Conservation (phyloP, 2,329 filamentous ascomycete genomes). For the Claviceps cyperi region DNA sequence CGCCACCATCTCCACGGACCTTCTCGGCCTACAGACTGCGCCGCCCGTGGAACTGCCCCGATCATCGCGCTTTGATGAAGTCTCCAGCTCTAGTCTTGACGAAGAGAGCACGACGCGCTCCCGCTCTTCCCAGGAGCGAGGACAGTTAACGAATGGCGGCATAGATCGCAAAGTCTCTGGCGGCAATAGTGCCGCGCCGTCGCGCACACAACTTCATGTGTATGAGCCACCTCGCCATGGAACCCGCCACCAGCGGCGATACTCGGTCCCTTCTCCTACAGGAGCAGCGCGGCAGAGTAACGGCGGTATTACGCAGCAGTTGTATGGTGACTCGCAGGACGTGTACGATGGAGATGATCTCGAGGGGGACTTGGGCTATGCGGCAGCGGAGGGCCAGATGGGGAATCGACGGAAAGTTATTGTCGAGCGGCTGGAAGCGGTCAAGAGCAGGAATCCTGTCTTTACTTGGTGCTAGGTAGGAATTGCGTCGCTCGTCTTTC, state of each 20-base stretch:
- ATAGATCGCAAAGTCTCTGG: slow-evolving; percentile 6
- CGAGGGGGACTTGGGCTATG: slow-evolving; percentile 88
- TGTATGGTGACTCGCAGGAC: slow-evolving; percentile 38
- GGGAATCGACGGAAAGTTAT: slow-evolving; percentile 86
- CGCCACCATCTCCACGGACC: slow-evolving; percentile 37
- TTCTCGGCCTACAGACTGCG: slow-evolving; percentile 52
- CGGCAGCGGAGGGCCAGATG: slow-evolving; percentile 87
- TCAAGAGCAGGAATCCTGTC: slow-evolving; percentile 88
- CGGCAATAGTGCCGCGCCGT: slow-evolving; percentile 23
- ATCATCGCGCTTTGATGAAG: slow-evolving; percentile 55
- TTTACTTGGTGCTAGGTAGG: slow-evolving; percentile 77
- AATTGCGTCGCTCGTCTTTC: not conserved
- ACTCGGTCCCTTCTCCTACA: slow-evolving; percentile 34
- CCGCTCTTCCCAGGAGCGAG: slow-evolving; percentile 17
- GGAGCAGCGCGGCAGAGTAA: slow-evolving; percentile 31
- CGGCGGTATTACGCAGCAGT: slow-evolving; percentile 36
- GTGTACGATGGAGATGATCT: slow-evolving; percentile 59
- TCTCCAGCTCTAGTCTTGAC: slow-evolving; percentile 33
- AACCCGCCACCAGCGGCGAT: slow-evolving; percentile 32
- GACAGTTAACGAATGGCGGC: slow-evolving; percentile 6
- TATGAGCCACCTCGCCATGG: slow-evolving; percentile 31
- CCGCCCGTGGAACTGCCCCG: slow-evolving; percentile 51
- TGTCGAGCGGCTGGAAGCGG: slow-evolving; percentile 87
- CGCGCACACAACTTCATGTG: slow-evolving; percentile 24
- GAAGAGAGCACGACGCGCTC: slow-evolving; percentile 25